Evolutionary conservation across 208 protist genomes (phyloP).

Genomic region (Crithidia sp.): DNA sequence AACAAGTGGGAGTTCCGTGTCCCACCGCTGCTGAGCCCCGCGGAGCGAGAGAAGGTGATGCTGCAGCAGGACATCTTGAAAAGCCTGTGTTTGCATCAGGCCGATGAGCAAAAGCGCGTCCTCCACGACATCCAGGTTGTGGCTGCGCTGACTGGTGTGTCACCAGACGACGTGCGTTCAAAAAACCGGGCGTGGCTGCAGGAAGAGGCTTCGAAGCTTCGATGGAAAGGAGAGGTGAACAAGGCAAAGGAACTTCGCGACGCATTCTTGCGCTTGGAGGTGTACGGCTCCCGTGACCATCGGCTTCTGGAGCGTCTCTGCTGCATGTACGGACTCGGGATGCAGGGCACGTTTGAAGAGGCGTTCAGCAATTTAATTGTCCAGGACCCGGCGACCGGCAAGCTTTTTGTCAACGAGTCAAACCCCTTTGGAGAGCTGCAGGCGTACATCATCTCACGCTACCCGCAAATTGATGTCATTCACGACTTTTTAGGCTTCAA

Average conservation of each 20-base stretch:
- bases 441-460: conserved; percentile 57
- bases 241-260: conserved; percentile 81
- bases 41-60: conserved; percentile 60
- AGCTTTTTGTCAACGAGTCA: conserved; percentile 48
- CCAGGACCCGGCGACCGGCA: conserved; percentile 56
- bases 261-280: conserved; percentile 81
- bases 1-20: conserved; percentile 90
- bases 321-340: conserved; percentile 82
- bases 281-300: conserved; percentile 71
- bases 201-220: conserved; percentile 72
- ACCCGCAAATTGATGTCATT: conserved; percentile 76
- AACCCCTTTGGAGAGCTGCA: conserved; percentile 74
- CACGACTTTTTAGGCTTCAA: conserved; percentile 90
- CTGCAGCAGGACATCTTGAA: conserved; percentile 78
- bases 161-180: conserved; percentile 43
- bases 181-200: conserved; percentile 83
- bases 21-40: conserved; percentile 46
- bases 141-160: conserved; percentile 46
- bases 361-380: conserved; percentile 83
- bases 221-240: conserved; percentile 88
- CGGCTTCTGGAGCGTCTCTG: conserved; percentile 77
- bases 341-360: conserved; percentile 75
- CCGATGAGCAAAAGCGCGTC: conserved; percentile 46
- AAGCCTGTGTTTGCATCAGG: conserved; percentile 47
- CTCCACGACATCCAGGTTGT: conserved; percentile 56